Evolutionary conservation across 208 protist genomes (phyloP).

Genomic region (Crithidia bombi): DNA sequence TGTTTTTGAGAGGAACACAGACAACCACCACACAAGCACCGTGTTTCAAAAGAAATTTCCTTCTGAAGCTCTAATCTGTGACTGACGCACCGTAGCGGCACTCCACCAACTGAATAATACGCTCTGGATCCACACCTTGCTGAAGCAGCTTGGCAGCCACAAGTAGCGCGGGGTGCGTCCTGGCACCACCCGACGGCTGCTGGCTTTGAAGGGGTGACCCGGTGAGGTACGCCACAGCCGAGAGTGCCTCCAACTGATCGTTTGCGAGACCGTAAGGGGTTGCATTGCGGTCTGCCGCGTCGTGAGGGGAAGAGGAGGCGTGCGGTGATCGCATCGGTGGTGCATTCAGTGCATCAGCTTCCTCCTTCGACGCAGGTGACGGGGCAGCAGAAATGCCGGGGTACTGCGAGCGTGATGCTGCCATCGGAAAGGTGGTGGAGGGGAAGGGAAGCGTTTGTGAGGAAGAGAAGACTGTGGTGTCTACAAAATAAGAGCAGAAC

Average conservation of each 20-base stretch:
- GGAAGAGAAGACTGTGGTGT: too few species aligned
- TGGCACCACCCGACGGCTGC: slow-evolving; percentile 37
- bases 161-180: slow-evolving; percentile 26
- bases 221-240: slow-evolving; percentile 65
- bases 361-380: neutral
- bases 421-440: too few species aligned
- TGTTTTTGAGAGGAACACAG: too few species aligned
- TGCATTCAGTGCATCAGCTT: neutral
- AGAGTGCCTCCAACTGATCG: slow-evolving; percentile 55
- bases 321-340: neutral
- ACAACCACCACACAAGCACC: too few species aligned
- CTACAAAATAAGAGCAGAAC: too few species aligned
- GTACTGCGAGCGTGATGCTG: too few species aligned
- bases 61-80: neutral
- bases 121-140: slow-evolving; percentile 65
- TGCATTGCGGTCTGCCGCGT: neutral
- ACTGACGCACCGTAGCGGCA: slow-evolving; percentile 1
- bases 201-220: slow-evolving; percentile 68
- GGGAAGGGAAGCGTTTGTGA: too few species aligned
- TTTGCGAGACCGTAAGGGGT: slow-evolving; percentile 27
- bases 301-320: neutral
- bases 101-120: slow-evolving; percentile 68
- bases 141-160: slow-evolving; percentile 54
- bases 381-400: neutral
- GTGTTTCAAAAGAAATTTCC: too few species aligned